Conservation (phyloP, 2,329 filamentous ascomycete genomes). For the Cladophialophora exuberans region DNA sequence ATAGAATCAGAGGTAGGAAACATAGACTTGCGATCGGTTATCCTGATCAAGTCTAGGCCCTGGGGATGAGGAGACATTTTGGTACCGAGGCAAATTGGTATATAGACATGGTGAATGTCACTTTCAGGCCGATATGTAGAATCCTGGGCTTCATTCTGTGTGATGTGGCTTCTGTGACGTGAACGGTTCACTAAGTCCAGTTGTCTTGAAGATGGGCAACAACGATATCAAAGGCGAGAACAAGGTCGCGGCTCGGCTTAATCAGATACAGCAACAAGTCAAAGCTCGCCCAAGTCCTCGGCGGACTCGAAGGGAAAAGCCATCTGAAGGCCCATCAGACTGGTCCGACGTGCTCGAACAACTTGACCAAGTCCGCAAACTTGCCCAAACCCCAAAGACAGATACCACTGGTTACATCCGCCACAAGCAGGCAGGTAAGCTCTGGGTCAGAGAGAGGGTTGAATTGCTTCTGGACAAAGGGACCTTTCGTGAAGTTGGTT, state of each 20-base stretch:
- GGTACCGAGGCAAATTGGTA: no score
- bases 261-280: conserved; percentile 1
- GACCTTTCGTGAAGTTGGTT: conserved; percentile 63
- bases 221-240: no score
- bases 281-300: background rate
- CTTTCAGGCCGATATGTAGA: no score
- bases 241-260: background rate
- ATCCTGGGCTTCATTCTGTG: no score
- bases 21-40: no score
- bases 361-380: conserved; percentile 54
- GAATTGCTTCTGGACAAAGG: conserved; percentile 60
- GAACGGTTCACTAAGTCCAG: no score
- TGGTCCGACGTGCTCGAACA: conserved; percentile 65
- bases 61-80: no score
- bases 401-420: conserved; percentile 62
- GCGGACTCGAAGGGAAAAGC: conserved; percentile 3
- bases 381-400: conserved; percentile 59
- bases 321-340: conserved; percentile 52
- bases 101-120: no score
- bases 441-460: conserved; percentile 67
- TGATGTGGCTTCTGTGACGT: no score
- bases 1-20: no score
- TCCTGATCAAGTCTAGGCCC: no score
- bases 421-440: conserved; percentile 66
- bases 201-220: no score